Percentiles rank a stretch among this genome's conserved stretches.
phyloP scores from a whole-genome alignment of 495 filamentous ascomycete genomes.

The Penicillium simplicissimum region DNA sequence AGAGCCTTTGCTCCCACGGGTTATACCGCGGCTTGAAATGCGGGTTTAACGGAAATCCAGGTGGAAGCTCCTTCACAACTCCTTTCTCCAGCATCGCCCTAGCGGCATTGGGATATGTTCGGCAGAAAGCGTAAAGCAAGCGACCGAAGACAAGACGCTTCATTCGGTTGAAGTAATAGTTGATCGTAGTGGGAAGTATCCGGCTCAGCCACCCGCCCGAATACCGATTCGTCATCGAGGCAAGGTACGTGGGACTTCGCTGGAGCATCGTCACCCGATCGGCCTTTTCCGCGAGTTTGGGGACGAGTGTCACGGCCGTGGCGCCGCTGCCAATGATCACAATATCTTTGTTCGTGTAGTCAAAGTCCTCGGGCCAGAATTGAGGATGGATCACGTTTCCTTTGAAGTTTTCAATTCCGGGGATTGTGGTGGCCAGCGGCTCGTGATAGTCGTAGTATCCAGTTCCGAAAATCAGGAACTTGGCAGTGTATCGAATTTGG shows the following conservation, averaged over 20 bases:
- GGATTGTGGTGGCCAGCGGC: constrained; percentile 44
- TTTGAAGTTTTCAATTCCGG: constrained; percentile 31
- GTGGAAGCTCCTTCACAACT: constrained; percentile 49
- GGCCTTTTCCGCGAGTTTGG: constrained; percentile 34
- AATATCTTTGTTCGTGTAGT: constrained; percentile 44
- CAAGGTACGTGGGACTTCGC: constrained; percentile 53
- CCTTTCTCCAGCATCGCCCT: constrained; percentile 34
- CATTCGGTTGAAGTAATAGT: constrained; percentile 33
- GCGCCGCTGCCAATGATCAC: constrained; percentile 54
- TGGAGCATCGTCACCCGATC: constrained; percentile 47
- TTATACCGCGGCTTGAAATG: constrained; percentile 68
- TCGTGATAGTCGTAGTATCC: constrained; percentile 50
- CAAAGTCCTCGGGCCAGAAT: constrained; percentile 46
- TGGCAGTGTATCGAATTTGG: constrained; percentile 47
- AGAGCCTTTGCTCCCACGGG: constrained; percentile 62
- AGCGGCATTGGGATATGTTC: constrained; percentile 49
- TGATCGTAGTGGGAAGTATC: constrained; percentile 31
- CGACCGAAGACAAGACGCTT: constrained; percentile 31
- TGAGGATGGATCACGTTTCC: constrained; percentile 43
- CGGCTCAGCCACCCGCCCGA: constrained; percentile 12
- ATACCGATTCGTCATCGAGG: constrained; percentile 38
- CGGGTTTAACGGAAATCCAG: constrained; percentile 52
- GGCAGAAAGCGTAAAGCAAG: constrained; percentile 46
- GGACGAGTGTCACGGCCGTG: constrained; percentile 47
- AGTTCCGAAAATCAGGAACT: constrained; percentile 22